Conservation (phyloP, 1,284 basidiomycete species). For the Cryptococcus sp. region DNA sequence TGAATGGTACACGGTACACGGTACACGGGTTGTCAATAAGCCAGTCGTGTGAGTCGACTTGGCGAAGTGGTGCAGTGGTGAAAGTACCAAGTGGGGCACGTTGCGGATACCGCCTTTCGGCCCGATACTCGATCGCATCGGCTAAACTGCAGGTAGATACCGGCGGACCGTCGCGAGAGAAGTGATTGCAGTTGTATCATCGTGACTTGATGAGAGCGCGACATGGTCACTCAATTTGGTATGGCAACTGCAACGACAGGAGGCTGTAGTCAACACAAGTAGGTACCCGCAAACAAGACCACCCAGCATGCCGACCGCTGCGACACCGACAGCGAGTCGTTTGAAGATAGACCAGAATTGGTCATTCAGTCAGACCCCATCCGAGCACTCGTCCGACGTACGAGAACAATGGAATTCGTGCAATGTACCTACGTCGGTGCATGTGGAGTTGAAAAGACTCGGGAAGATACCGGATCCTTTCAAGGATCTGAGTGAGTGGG, state of each 20-base stretch:
- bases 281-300: neutral
- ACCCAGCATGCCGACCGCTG: neutral
- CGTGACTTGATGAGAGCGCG: neutral
- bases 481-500: constrained; percentile 74
- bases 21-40: too few relatives aligned
- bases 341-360: constrained; percentile 11
- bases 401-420: constrained; percentile 32
- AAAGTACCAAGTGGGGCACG: too few relatives aligned
- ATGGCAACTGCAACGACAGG: neutral
- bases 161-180: too few relatives aligned
- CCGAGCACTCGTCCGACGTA: constrained; percentile 19
- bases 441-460: constrained; percentile 73
- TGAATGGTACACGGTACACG: too few relatives aligned
- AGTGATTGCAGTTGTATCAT: neutral
- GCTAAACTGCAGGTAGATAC: too few relatives aligned
- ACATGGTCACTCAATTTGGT: neutral
- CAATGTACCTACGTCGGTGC: constrained; percentile 72
- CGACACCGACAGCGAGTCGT: too few relatives aligned
- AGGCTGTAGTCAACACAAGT: neutral
- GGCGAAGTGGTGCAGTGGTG: too few relatives aligned
- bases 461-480: constrained; percentile 79
- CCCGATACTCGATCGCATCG: too few relatives aligned
- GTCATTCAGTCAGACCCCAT: constrained; percentile 31
- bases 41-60: too few relatives aligned
- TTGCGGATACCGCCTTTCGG: too few relatives aligned